A percentile compares a stretch with the other conserved stretches of the same genome.
phyloP scores from a whole-genome alignment of 192 early-diverging fungal species.

The Spinellus fusiger region DNA sequence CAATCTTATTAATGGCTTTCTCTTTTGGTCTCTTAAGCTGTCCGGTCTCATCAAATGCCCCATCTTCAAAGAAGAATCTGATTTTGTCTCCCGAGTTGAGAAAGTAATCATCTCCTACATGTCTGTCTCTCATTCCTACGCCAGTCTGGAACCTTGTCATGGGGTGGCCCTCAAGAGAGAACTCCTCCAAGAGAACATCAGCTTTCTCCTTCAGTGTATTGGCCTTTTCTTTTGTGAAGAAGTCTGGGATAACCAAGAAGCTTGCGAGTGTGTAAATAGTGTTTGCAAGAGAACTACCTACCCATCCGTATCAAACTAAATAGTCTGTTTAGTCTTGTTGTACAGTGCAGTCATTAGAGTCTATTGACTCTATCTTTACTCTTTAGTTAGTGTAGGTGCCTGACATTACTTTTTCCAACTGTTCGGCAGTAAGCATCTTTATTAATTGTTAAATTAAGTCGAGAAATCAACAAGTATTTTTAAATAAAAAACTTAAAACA shows the following conservation, averaged over 20 bases:
- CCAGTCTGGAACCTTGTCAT: conserved; percentile 76
- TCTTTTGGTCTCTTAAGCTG: conserved; percentile 55
- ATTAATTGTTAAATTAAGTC: no score
- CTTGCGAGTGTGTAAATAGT: no score
- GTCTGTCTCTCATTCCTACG: conserved; percentile 40
- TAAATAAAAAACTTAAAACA: no score
- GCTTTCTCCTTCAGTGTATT: conserved; percentile 40
- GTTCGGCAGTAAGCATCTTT: no score
- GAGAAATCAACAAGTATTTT: no score
- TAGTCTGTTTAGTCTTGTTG: no score
- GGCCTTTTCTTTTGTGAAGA: conserved; percentile 49
- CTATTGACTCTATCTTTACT: no score
- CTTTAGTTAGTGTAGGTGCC: no score
- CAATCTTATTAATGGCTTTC: conserved; percentile 84
- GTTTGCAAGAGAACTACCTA: no score
- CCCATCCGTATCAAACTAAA: no score
- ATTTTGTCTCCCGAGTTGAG: conserved; percentile 76
- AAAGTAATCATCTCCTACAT: conserved; percentile 88
- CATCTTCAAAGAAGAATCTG: conserved; percentile 86
- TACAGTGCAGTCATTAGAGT: no score
- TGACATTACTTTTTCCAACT: no score
- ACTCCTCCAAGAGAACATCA: conserved; percentile 50
- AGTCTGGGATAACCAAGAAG: conserved; percentile 60
- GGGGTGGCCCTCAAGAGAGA: conserved; percentile 65
- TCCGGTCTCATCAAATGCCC: conserved; percentile 64